Evolutionary conservation across 768 basidiomycete species (phyloP).

Genomic region (Rhodocollybia butyracea): DNA sequence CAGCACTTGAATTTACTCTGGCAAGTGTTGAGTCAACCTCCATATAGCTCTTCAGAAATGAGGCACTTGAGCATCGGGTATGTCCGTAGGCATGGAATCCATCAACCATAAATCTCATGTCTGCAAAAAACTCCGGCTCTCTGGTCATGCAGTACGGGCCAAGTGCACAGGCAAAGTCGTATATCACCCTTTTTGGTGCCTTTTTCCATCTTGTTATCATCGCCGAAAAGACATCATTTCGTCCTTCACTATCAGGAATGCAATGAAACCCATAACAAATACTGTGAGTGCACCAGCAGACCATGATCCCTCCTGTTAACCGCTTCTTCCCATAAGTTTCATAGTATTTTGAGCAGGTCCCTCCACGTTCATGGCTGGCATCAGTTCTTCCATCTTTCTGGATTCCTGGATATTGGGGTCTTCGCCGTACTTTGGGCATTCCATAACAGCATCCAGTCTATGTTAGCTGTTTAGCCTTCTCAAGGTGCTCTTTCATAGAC

Average conservation of each 20-base stretch:
- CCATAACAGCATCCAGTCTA: background rate
- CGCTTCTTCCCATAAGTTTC: constrained; percentile 13
- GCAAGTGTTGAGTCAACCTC: background rate
- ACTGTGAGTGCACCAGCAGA: constrained; percentile 29
- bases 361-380: background rate
- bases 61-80: background rate
- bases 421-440: background rate
- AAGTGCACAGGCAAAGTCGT: constrained; percentile 25
- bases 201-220: constrained; percentile 28
- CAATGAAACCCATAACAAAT: constrained; percentile 31
- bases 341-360: constrained; percentile 15
- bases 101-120: constrained; percentile 18
- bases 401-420: background rate
- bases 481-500: too few relatives aligned
- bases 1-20: background rate
- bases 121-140: constrained; percentile 15
- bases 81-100: constrained; percentile 18
- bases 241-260: constrained; percentile 32
- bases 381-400: background rate
- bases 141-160: constrained; percentile 16
- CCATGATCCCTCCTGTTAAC: constrained; percentile 28
- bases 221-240: constrained; percentile 38
- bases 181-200: constrained; percentile 24
- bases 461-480: too few relatives aligned
- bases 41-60: background rate